Conservation (phyloP, 2,329 filamentous ascomycete genomes). For the Arthrinium phaeospermum region DNA sequence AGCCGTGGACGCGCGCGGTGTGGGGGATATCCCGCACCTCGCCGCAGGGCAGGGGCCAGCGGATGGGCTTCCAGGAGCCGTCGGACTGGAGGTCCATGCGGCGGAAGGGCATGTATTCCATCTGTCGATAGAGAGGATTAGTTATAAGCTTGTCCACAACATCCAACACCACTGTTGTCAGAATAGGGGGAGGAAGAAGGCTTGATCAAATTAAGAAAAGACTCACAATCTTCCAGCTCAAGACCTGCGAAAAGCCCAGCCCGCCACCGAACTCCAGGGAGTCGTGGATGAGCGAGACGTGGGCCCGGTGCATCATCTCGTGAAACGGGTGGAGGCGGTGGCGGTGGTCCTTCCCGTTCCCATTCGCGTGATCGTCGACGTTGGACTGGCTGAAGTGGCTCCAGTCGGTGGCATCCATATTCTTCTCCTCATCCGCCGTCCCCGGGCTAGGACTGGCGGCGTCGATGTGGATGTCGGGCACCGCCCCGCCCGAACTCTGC, state of each 20-base stretch:
- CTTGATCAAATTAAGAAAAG: neutral
- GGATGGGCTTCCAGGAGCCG: constrained; percentile 79
- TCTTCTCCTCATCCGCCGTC: constrained; percentile 20
- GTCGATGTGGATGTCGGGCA: constrained; percentile 44
- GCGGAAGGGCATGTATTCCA: constrained; percentile 83
- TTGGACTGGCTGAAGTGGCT: constrained; percentile 26
- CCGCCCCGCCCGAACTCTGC: constrained; percentile 16
- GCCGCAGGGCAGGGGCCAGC: constrained; percentile 79
- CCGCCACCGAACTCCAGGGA: constrained; percentile 71
- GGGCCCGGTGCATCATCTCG: constrained; percentile 62
- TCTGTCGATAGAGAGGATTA: constrained; percentile 38
- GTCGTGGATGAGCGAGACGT: constrained; percentile 68
- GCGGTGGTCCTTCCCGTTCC: constrained; percentile 24
- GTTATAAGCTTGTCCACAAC: neutral
- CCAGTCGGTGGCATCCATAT: constrained; percentile 25
- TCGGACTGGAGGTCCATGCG: constrained; percentile 78
- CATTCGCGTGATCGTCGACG: constrained; percentile 2
- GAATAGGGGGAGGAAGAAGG: neutral
- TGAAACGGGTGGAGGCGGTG: constrained; percentile 51
- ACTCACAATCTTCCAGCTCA: constrained; percentile 66
- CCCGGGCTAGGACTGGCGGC: constrained; percentile 32
- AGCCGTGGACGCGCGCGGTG: constrained; percentile 73
- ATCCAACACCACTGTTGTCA: neutral
- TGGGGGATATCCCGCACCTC: constrained; percentile 79
- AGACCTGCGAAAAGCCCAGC: constrained; percentile 58